Evolutionary conservation across 139 green algal species (phyloP).

Genomic region (Coelastrella sp.): DNA sequence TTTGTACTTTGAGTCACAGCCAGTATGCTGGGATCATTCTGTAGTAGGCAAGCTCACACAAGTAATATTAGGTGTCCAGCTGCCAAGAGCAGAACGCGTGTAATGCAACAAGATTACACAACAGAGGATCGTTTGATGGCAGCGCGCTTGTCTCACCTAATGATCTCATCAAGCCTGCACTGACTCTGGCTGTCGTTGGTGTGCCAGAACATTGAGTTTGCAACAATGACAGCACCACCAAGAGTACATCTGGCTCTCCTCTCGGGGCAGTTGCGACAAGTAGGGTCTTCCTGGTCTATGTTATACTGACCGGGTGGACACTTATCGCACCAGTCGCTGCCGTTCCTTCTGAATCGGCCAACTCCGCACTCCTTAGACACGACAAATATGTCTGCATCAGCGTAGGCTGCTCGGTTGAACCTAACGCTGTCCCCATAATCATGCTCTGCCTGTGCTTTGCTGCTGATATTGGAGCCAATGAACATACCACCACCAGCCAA

Average conservation of each 20-base stretch:
- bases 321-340: slow-evolving; percentile 9
- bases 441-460: background rate
- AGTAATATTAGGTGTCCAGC: too few relatives aligned
- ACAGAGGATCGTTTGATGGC: too few relatives aligned
- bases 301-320: slow-evolving; percentile 8
- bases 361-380: background rate
- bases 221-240: background rate
- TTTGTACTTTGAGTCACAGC: too few relatives aligned
- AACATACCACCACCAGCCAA: slow-evolving; percentile 17
- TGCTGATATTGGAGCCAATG: background rate
- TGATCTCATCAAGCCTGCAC: background rate
- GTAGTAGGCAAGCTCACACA: too few relatives aligned
- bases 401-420: background rate
- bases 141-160: background rate
- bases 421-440: background rate
- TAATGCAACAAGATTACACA: too few relatives aligned
- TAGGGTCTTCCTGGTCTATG: background rate
- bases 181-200: background rate
- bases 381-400: background rate
- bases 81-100: too few relatives aligned
- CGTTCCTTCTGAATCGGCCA: background rate
- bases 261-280: background rate
- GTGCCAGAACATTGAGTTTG: slow-evolving; percentile 8
- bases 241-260: background rate
- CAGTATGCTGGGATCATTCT: too few relatives aligned